These are phyloP conservation scores for Gaertneriomyces semiglobifer DNA, from an alignment of 192 early-diverging fungal species.

Conservation along the genomic window DNA sequence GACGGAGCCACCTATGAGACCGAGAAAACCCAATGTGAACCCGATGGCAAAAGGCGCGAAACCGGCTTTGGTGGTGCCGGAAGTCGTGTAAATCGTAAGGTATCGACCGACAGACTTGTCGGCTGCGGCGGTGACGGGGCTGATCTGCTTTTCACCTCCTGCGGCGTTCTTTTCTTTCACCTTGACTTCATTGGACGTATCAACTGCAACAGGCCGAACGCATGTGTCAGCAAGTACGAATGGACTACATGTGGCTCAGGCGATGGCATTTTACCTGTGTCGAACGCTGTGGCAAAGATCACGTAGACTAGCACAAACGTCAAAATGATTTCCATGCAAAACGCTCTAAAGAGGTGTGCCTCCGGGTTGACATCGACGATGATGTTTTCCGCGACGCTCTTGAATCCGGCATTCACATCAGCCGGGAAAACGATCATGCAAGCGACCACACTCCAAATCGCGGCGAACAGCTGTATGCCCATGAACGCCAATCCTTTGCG, in stretches of 20 bases:
- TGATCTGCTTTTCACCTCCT: background rate
- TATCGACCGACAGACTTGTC: conserved; percentile 45
- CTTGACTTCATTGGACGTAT: conserved; percentile 50
- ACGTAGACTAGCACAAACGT: conserved; percentile 63
- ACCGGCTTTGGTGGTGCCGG: conserved; percentile 63
- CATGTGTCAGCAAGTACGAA: background rate
- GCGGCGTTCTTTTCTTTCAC: conserved; percentile 23
- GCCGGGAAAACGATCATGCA: conserved; percentile 55
- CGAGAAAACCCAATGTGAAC: conserved; percentile 54
- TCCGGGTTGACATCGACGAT: conserved; percentile 41
- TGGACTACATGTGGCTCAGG: background rate
- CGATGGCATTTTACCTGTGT: conserved; percentile 41
- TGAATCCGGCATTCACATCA: conserved; percentile 23
- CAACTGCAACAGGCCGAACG: conserved; percentile 32
- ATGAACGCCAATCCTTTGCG: conserved; percentile 59
- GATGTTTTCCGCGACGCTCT: conserved; percentile 38
- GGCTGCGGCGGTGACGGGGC: background rate
- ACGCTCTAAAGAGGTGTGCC: conserved; percentile 45
- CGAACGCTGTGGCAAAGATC: conserved; percentile 64
- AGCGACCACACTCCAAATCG: conserved; percentile 46
- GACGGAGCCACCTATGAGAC: conserved; percentile 53
- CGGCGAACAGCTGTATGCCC: conserved; percentile 50
- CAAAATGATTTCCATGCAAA: conserved; percentile 57
- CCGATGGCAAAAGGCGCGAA: conserved; percentile 63
- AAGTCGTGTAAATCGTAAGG: conserved; percentile 64